Percentiles rank a stretch among this genome's conserved stretches.
These are phyloP conservation scores for Umbelopsis sp. DNA, from an alignment of 192 early-diverging fungal species.

Conservation along the genomic window DNA sequence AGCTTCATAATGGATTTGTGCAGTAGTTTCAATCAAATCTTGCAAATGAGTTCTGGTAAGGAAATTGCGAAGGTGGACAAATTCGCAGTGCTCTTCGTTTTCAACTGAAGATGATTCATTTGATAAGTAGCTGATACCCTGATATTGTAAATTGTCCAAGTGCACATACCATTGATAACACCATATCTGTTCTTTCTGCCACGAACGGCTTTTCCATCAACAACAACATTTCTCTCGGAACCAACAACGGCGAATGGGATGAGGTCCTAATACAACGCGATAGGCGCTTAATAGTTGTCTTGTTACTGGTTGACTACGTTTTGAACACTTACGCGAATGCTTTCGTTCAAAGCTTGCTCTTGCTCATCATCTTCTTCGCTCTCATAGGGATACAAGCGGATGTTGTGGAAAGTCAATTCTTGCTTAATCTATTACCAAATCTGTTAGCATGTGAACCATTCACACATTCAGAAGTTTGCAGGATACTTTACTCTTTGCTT, in stretches of 20 bases:
- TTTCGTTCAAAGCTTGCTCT: slow-evolving; percentile 70
- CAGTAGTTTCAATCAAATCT: slow-evolving; percentile 95
- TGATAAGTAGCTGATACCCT: neutral
- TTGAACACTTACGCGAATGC: slow-evolving; percentile 59
- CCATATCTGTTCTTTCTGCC: slow-evolving; percentile 91
- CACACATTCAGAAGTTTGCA: neutral
- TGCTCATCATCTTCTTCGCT: slow-evolving; percentile 86
- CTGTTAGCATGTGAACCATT: neutral
- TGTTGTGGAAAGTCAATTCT: slow-evolving; percentile 92
- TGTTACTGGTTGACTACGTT: neutral
- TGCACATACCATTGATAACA: slow-evolving; percentile 71
- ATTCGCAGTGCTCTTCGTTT: slow-evolving; percentile 95
- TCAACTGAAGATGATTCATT: slow-evolving; percentile 60
- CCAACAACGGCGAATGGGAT: slow-evolving; percentile 96
- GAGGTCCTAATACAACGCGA: slow-evolving; percentile 55
- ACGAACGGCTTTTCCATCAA: slow-evolving; percentile 86
- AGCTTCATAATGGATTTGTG: slow-evolving; percentile 92
- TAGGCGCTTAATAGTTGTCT: neutral
- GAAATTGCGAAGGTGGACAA: slow-evolving; percentile 93
- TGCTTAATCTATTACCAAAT: slow-evolving; percentile 67
- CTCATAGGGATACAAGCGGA: slow-evolving; percentile 86
- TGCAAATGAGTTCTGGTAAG: slow-evolving; percentile 91
- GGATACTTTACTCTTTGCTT: slow-evolving; percentile 65
- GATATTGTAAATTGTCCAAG: neutral
- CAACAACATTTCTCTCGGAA: slow-evolving; percentile 83